Percentiles rank a stretch among this genome's conserved stretches.
phyloP scores from a whole-genome alignment of 108 stramenopile species.

The Cylindrotheca closterium region DNA sequence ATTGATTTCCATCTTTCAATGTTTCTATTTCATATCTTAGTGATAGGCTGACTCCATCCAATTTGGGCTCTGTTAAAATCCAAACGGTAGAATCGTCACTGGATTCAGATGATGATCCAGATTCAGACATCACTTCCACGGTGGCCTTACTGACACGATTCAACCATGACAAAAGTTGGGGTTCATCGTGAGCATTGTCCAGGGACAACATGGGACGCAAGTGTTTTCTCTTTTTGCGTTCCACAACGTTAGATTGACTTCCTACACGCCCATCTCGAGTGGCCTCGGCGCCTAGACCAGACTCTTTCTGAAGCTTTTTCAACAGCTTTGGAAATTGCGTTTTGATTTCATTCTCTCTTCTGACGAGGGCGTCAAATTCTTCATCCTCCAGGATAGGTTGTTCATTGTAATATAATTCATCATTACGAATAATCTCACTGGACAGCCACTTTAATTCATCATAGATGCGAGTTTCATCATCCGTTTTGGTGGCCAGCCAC shows the following conservation, averaged over 20 bases:
- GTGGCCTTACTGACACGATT: slow-evolving; percentile 52
- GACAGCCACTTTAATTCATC: slow-evolving; percentile 52
- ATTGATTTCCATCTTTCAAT: not conserved
- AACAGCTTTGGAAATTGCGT: slow-evolving; percentile 56
- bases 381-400: slow-evolving; percentile 48
- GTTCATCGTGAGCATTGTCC: slow-evolving; percentile 70
- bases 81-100: slow-evolving; percentile 23
- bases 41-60: slow-evolving; percentile 90
- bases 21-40: slow-evolving; percentile 59
- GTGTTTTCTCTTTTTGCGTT: slow-evolving; percentile 55
- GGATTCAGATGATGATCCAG: not conserved
- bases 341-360: slow-evolving; percentile 65
- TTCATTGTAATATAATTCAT: slow-evolving; percentile 48
- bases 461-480: slow-evolving; percentile 32
- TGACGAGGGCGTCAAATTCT: slow-evolving; percentile 83
- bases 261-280: slow-evolving; percentile 84
- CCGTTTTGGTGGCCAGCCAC: too few relatives aligned
- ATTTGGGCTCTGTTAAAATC: slow-evolving; percentile 90
- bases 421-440: slow-evolving; percentile 48
- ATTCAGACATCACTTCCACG: not conserved
- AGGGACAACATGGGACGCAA: slow-evolving; percentile 71
- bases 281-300: slow-evolving; percentile 55
- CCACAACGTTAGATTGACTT: not conserved
- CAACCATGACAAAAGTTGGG: slow-evolving; percentile 61
- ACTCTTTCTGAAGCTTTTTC: slow-evolving; percentile 45